These are phyloP conservation scores for Penstemon newberryi DNA, from an alignment of 257 asterid genomes.

Conservation along the genomic window DNA sequence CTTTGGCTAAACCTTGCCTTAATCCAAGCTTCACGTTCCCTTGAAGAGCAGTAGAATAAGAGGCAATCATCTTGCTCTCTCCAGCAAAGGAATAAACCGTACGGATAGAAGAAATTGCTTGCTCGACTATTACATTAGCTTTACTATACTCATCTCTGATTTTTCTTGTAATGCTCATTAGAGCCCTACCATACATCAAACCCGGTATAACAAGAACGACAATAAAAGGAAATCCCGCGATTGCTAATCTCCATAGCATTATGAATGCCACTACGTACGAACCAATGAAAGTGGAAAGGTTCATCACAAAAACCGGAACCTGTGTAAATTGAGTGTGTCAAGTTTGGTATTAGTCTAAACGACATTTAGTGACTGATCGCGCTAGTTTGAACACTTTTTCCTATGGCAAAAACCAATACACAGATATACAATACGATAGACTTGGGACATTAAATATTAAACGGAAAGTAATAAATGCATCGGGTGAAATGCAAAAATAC, in stretches of 20 bases:
- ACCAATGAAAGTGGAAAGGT: constrained; percentile 46
- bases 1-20: constrained; percentile 61
- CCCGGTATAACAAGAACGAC: constrained; percentile 58
- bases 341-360: not conserved
- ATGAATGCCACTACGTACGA: constrained; percentile 46
- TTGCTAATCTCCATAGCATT: constrained; percentile 53
- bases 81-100: constrained; percentile 61
- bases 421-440: no score
- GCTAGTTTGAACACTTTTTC: no score
- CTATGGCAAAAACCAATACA: no score
- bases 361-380: no score
- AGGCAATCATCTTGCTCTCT: constrained; percentile 41
- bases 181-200: constrained; percentile 57
- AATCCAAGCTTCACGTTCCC: constrained; percentile 51
- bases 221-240: constrained; percentile 55
- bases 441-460: no score
- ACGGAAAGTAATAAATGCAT: no score
- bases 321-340: constrained; percentile 8
- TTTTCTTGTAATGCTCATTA: constrained; percentile 48
- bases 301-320: constrained; percentile 61
- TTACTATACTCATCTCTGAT: constrained; percentile 53
- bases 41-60: constrained; percentile 50
- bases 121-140: constrained; percentile 51
- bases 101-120: constrained; percentile 56
- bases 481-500: no score